Percentiles rank a stretch among this genome's conserved stretches.
Evolutionary conservation across 805 yeast species (phyloP).

Genomic region (Jamesozyma lodderae): DNA sequence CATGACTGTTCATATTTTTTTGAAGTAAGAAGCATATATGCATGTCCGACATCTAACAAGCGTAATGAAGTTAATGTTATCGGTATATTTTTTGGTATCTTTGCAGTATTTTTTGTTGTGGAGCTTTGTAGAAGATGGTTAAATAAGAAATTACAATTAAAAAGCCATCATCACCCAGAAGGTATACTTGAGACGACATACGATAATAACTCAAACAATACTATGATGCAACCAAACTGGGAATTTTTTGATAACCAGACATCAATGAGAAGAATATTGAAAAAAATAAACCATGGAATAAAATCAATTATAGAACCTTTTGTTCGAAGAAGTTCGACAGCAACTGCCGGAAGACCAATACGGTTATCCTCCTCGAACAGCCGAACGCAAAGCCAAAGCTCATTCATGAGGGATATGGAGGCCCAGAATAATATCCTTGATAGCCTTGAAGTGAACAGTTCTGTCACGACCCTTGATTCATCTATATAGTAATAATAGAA

Average conservation of each 20-base stretch:
- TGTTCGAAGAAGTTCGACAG: neutral
- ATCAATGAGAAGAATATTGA: constrained; percentile 3
- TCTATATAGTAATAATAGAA: too few relatives aligned
- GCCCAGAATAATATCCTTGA: constrained; percentile 35
- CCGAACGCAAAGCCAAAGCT: constrained; percentile 14
- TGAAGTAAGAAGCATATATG: constrained; percentile 76
- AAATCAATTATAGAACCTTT: neutral
- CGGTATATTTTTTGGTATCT: constrained; percentile 53
- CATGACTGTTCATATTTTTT: constrained; percentile 77
- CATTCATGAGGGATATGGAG: constrained; percentile 33
- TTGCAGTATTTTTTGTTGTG: constrained; percentile 32
- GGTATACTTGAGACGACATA: neutral
- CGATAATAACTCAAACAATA: neutral
- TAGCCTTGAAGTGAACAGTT: constrained; percentile 29
- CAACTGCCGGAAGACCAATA: neutral
- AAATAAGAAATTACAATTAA: constrained; percentile 1
- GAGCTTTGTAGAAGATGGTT: constrained; percentile 34
- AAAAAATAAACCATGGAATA: neutral
- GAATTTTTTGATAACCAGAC: constrained; percentile 21
- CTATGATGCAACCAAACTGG: constrained; percentile 19
- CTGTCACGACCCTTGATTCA: neutral
- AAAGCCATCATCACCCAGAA: neutral
- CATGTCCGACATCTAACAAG: constrained; percentile 72
- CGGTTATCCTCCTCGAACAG: neutral
- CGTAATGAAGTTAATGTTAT: constrained; percentile 55